Percentiles rank a stretch among this genome's conserved stretches.
Conservation (phyloP, 2,329 filamentous ascomycete genomes). For the Rutstroemia sydowiana region DNA sequence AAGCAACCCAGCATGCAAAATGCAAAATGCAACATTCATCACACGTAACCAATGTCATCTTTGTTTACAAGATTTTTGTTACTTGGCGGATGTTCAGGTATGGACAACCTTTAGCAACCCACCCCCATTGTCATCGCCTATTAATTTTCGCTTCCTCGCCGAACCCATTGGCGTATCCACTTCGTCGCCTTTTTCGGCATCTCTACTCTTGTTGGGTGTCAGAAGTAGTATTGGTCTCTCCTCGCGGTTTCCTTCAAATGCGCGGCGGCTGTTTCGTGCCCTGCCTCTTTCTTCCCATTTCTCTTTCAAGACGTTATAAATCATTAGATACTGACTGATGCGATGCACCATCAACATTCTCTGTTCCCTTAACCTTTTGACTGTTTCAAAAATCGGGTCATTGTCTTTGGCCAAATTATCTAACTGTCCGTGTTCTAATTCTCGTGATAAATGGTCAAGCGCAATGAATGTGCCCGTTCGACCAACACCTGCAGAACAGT, state of each 20-base stretch:
- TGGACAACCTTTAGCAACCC: neutral
- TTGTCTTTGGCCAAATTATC: conserved; percentile 6
- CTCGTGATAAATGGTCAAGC: conserved; percentile 15
- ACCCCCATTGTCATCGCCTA: neutral
- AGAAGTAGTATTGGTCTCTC: neutral
- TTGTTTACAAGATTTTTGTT: neutral
- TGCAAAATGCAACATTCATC: too few relatives aligned
- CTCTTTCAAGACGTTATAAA: conserved; percentile 15
- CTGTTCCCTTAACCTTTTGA: conserved; percentile 15
- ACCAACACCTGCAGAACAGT: conserved; percentile 91
- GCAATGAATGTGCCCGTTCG: conserved; percentile 74
- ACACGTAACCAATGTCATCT: neutral
- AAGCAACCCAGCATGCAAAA: too few relatives aligned
- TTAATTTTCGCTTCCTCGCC: neutral
- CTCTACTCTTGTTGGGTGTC: neutral
- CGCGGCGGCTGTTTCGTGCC: neutral
- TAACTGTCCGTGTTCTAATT: conserved; percentile 12
- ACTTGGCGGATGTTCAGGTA: neutral
- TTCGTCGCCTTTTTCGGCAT: neutral
- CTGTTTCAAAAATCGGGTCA: conserved; percentile 17
- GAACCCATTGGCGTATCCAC: neutral
- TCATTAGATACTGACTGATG: conserved; percentile 11
- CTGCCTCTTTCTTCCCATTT: conserved; percentile 10
- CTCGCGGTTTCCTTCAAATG: neutral
- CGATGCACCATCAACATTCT: conserved; percentile 17